Percentiles rank a stretch among this genome's conserved stretches.
phyloP scores from a whole-genome alignment of 345 rosid genomes.

The Citropsis articulata region DNA sequence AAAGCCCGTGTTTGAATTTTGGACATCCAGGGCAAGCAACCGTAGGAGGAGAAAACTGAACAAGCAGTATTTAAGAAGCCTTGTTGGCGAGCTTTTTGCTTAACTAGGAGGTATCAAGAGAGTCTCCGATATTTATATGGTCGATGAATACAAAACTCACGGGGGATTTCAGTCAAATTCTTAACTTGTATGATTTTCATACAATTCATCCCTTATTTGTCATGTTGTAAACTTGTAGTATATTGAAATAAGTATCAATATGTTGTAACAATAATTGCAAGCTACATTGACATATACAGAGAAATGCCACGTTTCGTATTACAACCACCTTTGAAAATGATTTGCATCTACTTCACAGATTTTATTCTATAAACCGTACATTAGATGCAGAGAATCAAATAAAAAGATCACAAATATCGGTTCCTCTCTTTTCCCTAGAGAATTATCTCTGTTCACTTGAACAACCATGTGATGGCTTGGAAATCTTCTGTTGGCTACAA shows the following conservation, averaged over 20 bases:
- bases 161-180: neutral
- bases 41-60: conserved; percentile 55
- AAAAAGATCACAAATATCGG: too few relatives aligned
- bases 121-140: neutral
- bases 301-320: neutral
- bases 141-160: neutral
- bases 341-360: neutral
- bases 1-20: neutral
- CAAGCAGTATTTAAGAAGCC: conserved; percentile 43
- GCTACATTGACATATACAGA: neutral
- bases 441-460: conserved; percentile 8
- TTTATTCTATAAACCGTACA: neutral
- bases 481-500: neutral
- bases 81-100: conserved; percentile 24
- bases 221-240: neutral
- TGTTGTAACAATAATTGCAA: neutral
- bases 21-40: conserved; percentile 52
- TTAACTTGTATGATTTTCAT: neutral
- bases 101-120: neutral
- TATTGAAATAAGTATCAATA: neutral
- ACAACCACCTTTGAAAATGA: neutral
- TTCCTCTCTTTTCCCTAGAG: neutral
- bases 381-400: neutral
- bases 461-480: neutral
- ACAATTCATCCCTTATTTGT: neutral